Evolutionary conservation across 345 rosid genomes (phyloP).

Genomic region (Citrus sinensis): DVS_A1.0 CM039169.1:2807501-2808000

Average conservation of each 20-base stretch:
- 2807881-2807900: conserved; percentile 67
- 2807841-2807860: conserved; percentile 45
- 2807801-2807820: conserved; percentile 43
- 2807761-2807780: conserved; percentile 88
- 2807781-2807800: conserved; percentile 84
- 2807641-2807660: conserved; percentile 13
- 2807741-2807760: conserved; percentile 68
- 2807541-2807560: conserved; percentile 87
- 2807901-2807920: conserved; percentile 55
- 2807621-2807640: conserved; percentile 2
- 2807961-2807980: conserved; percentile 1
- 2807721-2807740: conserved; percentile 93
- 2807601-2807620: conserved; percentile 12
- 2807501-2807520: conserved; percentile 12
- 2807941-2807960: conserved; percentile 80
- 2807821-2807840: conserved; percentile 58
- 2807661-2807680: conserved; percentile 58
- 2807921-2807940: conserved; percentile 80
- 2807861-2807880: conserved; percentile 33
- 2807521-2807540: conserved; percentile 81
- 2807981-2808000: background rate
- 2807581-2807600: conserved; percentile 86
- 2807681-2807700: conserved; percentile 91
- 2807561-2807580: conserved; percentile 93
- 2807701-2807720: conserved; percentile 88